These are phyloP conservation scores for Ogataea degrootiae DNA, from an alignment of 805 yeast species.

Conservation along the genomic window DNA sequence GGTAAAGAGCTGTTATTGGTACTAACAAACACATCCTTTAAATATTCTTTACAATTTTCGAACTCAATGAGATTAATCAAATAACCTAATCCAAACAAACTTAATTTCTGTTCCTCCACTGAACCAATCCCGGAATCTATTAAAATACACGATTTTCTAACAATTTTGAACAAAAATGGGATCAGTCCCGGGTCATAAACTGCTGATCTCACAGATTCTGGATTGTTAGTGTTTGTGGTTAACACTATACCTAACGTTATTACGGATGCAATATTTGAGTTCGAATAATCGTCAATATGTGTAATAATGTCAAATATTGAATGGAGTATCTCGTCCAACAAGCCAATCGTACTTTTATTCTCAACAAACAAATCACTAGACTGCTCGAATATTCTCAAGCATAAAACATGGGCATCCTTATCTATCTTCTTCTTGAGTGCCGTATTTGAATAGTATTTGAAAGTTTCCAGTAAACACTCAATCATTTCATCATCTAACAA, in stretches of 20 bases:
- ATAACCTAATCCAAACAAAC: slow-evolving; percentile 19
- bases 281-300: neutral
- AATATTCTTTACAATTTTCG: neutral
- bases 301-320: neutral
- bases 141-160: slow-evolving; percentile 8
- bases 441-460: no score
- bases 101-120: slow-evolving; percentile 3
- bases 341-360: no score
- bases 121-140: slow-evolving; percentile 1
- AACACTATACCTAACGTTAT: slow-evolving; percentile 11
- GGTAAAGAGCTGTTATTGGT: neutral
- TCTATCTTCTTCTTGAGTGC: no score
- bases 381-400: no score
- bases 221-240: slow-evolving; percentile 2
- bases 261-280: slow-evolving; percentile 3
- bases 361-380: no score
- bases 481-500: slow-evolving; percentile 1
- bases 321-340: no score
- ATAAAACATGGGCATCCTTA: no score
- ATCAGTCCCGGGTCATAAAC: slow-evolving; percentile 5
- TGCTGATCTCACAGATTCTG: neutral
- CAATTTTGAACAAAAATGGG: slow-evolving; percentile 7
- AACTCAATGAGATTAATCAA: slow-evolving; percentile 10
- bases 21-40: neutral
- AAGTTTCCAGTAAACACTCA: neutral